Conservation (phyloP, 208 protist species). For the Trypanosoma mega region DNA sequence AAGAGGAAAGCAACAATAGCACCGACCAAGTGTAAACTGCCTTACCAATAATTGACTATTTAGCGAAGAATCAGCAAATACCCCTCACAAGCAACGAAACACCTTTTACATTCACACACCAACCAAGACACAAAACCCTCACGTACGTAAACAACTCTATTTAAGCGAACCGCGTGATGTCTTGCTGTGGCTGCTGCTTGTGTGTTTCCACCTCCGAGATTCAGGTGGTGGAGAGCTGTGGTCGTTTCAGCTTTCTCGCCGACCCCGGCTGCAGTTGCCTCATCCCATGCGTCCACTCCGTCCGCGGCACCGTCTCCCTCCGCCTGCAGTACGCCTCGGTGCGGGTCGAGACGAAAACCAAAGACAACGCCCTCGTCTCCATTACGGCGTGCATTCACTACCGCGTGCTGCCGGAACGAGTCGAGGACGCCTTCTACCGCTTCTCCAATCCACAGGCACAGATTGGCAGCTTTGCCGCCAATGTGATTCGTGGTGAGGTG, state of each 20-base stretch:
- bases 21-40: too few relatives aligned
- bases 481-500: slow-evolving; percentile 69
- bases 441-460: slow-evolving; percentile 63
- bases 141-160: background rate
- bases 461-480: slow-evolving; percentile 70
- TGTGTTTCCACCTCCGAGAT: slow-evolving; percentile 61
- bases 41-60: too few relatives aligned
- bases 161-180: slow-evolving; percentile 6
- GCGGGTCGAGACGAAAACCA: slow-evolving; percentile 73
- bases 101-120: too few relatives aligned
- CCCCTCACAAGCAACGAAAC: too few relatives aligned
- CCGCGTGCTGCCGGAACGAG: slow-evolving; percentile 46
- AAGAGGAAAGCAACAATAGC: background rate
- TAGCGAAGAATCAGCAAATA: too few relatives aligned
- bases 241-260: slow-evolving; percentile 47
- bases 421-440: slow-evolving; percentile 60
- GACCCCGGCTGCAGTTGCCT: slow-evolving; percentile 58
- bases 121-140: too few relatives aligned
- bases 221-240: slow-evolving; percentile 64
- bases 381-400: slow-evolving; percentile 56
- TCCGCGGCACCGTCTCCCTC: slow-evolving; percentile 56
- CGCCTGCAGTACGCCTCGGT: slow-evolving; percentile 40
- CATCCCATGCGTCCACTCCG: slow-evolving; percentile 39
- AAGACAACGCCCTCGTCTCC: slow-evolving; percentile 72
- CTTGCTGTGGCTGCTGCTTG: slow-evolving; percentile 38